Evolutionary conservation across 192 early-diverging fungal species (phyloP).

Genomic region (Coemansia sp.): DNA sequence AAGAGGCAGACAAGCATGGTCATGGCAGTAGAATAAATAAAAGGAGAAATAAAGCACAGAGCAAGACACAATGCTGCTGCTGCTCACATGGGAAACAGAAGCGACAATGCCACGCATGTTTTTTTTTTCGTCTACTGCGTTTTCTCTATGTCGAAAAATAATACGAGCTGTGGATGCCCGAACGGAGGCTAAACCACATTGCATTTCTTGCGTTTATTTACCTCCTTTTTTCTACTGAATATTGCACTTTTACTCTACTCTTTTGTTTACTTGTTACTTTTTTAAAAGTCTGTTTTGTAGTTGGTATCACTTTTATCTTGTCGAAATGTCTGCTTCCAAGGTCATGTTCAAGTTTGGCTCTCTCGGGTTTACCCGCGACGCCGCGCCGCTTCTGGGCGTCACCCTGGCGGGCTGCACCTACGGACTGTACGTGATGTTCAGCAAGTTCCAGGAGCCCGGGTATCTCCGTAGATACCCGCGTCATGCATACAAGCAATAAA

Average conservation of each 20-base stretch:
- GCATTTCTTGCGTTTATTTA: too few relatives aligned
- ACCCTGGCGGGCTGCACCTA: slow-evolving; percentile 48
- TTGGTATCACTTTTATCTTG: neutral
- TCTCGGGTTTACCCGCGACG: slow-evolving; percentile 45
- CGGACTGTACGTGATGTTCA: slow-evolving; percentile 42
- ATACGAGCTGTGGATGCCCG: too few relatives aligned
- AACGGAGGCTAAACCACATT: too few relatives aligned
- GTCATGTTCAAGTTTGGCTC: slow-evolving; percentile 38
- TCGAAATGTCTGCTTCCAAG: slow-evolving; percentile 12
- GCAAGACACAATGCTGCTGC: neutral
- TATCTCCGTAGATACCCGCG: slow-evolving; percentile 42
- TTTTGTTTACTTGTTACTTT: neutral
- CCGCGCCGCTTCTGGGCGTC: slow-evolving; percentile 37
- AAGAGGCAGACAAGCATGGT: neutral
- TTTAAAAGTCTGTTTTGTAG: neutral
- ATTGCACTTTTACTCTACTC: too few relatives aligned
- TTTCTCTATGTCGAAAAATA: too few relatives aligned
- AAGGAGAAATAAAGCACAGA: neutral
- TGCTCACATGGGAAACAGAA: neutral
- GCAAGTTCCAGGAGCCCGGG: slow-evolving; percentile 51
- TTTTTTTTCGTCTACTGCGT: too few relatives aligned
- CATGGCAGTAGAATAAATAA: neutral
- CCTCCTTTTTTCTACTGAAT: neutral
- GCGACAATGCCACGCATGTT: too few relatives aligned
- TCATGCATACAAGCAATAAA: slow-evolving; percentile 34